These are phyloP conservation scores for Ceratobasidium sp. DNA, from an alignment of 1,284 basidiomycete species.

Conservation along the genomic window DNA sequence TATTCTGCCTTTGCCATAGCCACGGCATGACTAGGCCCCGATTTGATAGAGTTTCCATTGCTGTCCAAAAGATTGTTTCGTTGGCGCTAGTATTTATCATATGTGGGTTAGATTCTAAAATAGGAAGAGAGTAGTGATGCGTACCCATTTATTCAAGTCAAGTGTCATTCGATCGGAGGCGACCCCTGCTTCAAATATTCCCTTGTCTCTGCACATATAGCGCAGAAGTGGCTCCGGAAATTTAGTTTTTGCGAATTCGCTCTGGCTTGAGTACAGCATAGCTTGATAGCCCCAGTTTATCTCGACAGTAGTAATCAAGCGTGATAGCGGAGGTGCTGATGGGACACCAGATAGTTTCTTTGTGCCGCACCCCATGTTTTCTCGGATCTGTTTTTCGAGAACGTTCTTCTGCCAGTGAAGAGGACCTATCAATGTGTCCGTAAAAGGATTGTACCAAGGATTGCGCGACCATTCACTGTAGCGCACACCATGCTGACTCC, in stretches of 20 bases:
- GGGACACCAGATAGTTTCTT: neutral
- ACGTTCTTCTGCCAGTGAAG: conserved; percentile 7
- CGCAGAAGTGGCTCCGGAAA: neutral
- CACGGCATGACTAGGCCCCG: too few species aligned
- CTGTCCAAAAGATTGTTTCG: too few species aligned
- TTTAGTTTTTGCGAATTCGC: neutral
- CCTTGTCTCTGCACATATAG: neutral
- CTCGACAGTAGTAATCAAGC: neutral
- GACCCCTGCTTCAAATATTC: neutral
- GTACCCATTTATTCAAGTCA: neutral
- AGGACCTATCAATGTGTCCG: neutral
- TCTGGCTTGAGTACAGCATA: neutral
- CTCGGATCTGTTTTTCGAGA: neutral
- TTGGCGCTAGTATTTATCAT: too few species aligned
- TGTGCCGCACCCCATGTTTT: conserved; percentile 5
- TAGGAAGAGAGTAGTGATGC: neutral
- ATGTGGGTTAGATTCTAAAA: too few species aligned
- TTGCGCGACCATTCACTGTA: neutral
- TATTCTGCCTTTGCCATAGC: too few species aligned
- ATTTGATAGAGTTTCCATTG: too few species aligned
- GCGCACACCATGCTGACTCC: neutral
- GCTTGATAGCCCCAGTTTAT: neutral
- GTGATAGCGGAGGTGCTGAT: neutral
- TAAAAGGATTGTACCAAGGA: neutral
- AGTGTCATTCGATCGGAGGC: neutral